Evolutionary conservation across 2,329 filamentous ascomycete species (phyloP).

Genomic region (Colletotrichum sojae): DNA sequence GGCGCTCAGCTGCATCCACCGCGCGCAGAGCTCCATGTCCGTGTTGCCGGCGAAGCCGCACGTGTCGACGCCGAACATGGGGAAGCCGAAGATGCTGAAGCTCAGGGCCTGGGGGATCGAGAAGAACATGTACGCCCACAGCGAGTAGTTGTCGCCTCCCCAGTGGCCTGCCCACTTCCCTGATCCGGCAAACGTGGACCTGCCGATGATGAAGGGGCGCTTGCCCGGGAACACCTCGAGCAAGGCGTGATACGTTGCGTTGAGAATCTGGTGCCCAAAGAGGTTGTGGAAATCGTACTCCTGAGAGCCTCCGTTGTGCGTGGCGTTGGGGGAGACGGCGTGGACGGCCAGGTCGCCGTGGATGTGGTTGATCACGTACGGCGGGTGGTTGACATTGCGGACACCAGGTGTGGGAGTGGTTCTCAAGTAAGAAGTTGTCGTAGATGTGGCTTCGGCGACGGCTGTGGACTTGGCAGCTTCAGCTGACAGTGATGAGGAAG

Average conservation of each 20-base stretch:
- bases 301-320: slow-evolving; percentile 77
- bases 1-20: slow-evolving; percentile 81
- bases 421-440: slow-evolving; percentile 50
- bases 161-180: slow-evolving; percentile 86
- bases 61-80: slow-evolving; percentile 81
- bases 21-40: slow-evolving; percentile 78
- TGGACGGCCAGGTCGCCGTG: slow-evolving; percentile 80
- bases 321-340: slow-evolving; percentile 83
- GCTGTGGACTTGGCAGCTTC: slow-evolving; percentile 45
- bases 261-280: slow-evolving; percentile 81
- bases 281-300: slow-evolving; percentile 91
- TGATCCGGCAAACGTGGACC: slow-evolving; percentile 84
- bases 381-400: slow-evolving; percentile 79
- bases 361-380: slow-evolving; percentile 82
- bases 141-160: slow-evolving; percentile 82
- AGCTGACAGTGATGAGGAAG: slow-evolving; percentile 61
- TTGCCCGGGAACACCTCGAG: slow-evolving; percentile 74
- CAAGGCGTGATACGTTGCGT: slow-evolving; percentile 82
- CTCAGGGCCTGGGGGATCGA: slow-evolving; percentile 83
- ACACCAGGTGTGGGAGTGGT: slow-evolving; percentile 74
- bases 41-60: slow-evolving; percentile 80
- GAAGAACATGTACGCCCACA: slow-evolving; percentile 82
- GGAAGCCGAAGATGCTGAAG: slow-evolving; percentile 80
- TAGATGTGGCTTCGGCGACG: slow-evolving; percentile 47
- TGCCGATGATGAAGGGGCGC: slow-evolving; percentile 87